phyloP scores from a whole-genome alignment of 164 flowering plant species.

The Paratinospora sagittata region DNA sequence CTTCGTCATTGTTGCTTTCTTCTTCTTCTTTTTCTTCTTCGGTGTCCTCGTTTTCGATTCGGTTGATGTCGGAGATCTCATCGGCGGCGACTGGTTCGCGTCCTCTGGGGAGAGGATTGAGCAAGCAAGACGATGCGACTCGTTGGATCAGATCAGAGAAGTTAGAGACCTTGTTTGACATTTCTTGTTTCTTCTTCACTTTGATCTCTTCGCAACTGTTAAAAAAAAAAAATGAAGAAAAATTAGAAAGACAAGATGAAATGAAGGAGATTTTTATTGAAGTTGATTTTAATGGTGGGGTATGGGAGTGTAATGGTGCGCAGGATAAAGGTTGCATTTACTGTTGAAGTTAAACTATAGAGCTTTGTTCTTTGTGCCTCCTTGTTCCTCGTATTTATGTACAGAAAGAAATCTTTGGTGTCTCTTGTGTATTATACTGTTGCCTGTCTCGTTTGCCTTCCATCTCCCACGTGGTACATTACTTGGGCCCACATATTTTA shows the following conservation, averaged over 20 bases:
- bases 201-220: constrained; percentile 19
- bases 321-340: not conserved
- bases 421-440: too few relatives aligned
- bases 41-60: constrained; percentile 3
- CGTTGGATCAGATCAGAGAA: constrained; percentile 82
- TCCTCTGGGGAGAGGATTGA: constrained; percentile 55
- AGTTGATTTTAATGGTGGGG: not conserved
- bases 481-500: not conserved
- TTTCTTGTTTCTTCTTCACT: constrained; percentile 20
- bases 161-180: constrained; percentile 60
- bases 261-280: too few relatives aligned
- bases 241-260: not conserved
- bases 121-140: constrained; percentile 72
- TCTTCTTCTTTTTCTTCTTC: constrained; percentile 8
- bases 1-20: not conserved
- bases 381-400: too few relatives aligned
- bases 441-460: too few relatives aligned
- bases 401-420: too few relatives aligned
- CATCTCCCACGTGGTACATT: not conserved
- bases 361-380: too few relatives aligned
- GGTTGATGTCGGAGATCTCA: constrained; percentile 1
- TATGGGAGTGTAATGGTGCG: not conserved
- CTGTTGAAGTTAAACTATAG: too few relatives aligned
- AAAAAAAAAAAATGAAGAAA: not conserved
- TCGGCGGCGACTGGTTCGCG: constrained; percentile 12